Percentiles rank a stretch among this genome's conserved stretches.
These are phyloP conservation scores for Mycena haematopus DNA, from an alignment of 768 basidiomycete genomes.

Conservation along the genomic window DNA sequence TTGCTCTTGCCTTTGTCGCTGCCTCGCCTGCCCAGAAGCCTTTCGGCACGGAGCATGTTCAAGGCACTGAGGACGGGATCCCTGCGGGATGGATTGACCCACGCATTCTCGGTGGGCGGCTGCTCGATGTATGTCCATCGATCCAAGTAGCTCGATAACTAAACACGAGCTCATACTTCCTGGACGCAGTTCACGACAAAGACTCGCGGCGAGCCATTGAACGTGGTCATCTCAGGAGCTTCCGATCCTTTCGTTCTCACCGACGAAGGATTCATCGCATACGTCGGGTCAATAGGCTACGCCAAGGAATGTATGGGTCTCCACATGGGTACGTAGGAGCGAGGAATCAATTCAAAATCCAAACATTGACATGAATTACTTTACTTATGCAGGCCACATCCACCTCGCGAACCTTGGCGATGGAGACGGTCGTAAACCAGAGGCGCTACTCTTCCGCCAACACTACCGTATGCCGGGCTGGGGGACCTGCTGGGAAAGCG, in stretches of 20 bases:
- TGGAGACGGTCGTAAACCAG: slow-evolving; percentile 71
- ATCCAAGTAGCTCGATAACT: not conserved
- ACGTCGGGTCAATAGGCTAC: slow-evolving; percentile 80
- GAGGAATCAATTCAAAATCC: not conserved
- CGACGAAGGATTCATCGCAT: slow-evolving; percentile 70
- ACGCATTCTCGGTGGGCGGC: slow-evolving; percentile 70
- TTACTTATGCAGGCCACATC: slow-evolving; percentile 56
- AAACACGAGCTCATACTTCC: not conserved
- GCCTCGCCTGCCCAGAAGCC: slow-evolving; percentile 28
- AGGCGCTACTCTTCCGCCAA: slow-evolving; percentile 79
- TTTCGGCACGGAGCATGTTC: slow-evolving; percentile 10
- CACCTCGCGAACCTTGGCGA: slow-evolving; percentile 88
- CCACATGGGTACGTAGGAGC: slow-evolving; percentile 20
- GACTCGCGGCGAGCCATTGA: slow-evolving; percentile 79
- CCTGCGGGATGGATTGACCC: slow-evolving; percentile 66
- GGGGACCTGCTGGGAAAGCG: slow-evolving; percentile 90
- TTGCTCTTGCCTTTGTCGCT: slow-evolving; percentile 12
- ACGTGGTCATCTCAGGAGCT: slow-evolving; percentile 78
- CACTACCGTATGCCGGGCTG: slow-evolving; percentile 75
- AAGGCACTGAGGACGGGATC: slow-evolving; percentile 11
- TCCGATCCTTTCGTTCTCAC: slow-evolving; percentile 85
- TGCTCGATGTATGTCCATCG: slow-evolving; percentile 70
- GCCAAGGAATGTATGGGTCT: slow-evolving; percentile 84
- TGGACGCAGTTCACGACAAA: slow-evolving; percentile 64
- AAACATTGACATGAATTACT: not conserved